Evolutionary conservation across 768 basidiomycete genomes (phyloP), one percentile per base, ranked within the genome.

Genomic region (Phlebiopsis gigantea): DNA sequence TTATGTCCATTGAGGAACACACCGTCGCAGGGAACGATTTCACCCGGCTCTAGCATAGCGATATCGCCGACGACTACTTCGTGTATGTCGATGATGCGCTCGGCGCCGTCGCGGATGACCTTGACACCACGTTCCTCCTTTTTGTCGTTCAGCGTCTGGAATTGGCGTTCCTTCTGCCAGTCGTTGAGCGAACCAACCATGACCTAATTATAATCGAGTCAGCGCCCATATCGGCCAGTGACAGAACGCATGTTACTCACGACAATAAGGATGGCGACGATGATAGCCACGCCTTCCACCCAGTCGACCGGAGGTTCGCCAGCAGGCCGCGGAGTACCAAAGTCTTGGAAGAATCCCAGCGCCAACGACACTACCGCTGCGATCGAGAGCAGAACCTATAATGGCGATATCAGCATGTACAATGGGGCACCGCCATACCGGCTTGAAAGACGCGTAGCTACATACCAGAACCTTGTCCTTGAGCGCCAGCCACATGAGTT

Each of bases 91-190:
- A 61, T 57, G 39, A 70, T 53, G 55, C 57, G 52, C 59, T 72
- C 65, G 61, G 60, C 58, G 22, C 65, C 70, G 43, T 62, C 61
- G 8, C 64, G 66, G 29, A 62, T 61, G 44, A 90, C 91, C 73
- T 90, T 93, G 68, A 96, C 81, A 61, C 80, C 83, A 25, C 97
- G 89, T 63, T 96, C 97, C 56, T 98, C 96, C 72, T 96, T 96
- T 72, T 95, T 89, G 63, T 89, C 90, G 66, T 98, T 98, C 42
- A 99, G 80, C 19, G 76, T 78, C 65, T 87, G 85, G 77, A 99
- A 99, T 72, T 98, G 97, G 1, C 86, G 85, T 71, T 99, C 97
- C 72, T 98, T 98, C 72, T 98, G 94, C 88, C 91, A 99, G 71
- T 99, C 97, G 66, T 98, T 98, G 44, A 98, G 62, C 12, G 94